A percentile compares a stretch with the other conserved stretches of the same genome.
Conservation (phyloP, 2,329 filamentous ascomycete species). For the Fusarium secorum region DNA sequence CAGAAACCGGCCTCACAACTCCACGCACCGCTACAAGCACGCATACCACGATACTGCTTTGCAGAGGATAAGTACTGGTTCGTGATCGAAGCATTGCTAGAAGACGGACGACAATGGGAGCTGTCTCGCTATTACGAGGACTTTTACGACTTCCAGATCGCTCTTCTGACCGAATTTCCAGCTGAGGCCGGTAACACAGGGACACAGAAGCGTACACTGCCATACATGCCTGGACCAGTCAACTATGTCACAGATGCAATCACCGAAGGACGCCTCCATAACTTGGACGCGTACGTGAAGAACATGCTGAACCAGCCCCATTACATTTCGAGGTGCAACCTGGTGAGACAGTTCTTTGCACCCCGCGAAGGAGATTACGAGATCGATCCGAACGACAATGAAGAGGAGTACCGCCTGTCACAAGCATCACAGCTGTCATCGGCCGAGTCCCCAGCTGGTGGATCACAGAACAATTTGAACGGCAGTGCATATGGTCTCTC, state of each 20-base stretch:
- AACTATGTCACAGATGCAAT: slow-evolving; percentile 98
- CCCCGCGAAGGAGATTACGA: slow-evolving; percentile 93
- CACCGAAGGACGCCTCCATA: slow-evolving; percentile 89
- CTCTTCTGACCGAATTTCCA: slow-evolving; percentile 89
- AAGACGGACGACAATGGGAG: slow-evolving; percentile 92
- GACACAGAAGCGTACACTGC: slow-evolving; percentile 79
- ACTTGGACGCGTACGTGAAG: slow-evolving; percentile 94
- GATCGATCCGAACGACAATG: slow-evolving; percentile 77
- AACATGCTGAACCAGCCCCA: slow-evolving; percentile 83
- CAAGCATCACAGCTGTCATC: slow-evolving; percentile 73
- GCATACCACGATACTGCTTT: slow-evolving; percentile 92
- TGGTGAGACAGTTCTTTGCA: slow-evolving; percentile 91
- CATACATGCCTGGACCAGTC: slow-evolving; percentile 98
- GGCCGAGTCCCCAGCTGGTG: slow-evolving; percentile 65
- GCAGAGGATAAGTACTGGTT: slow-evolving; percentile 99
- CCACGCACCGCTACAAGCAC: slow-evolving; percentile 80
- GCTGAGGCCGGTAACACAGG: slow-evolving; percentile 89
- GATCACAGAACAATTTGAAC: slow-evolving; percentile 70
- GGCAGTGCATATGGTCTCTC: slow-evolving; percentile 63
- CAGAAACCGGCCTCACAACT: slow-evolving; percentile 61
- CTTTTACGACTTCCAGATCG: slow-evolving; percentile 99
- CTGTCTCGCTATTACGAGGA: slow-evolving; percentile 95
- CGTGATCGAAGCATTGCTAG: slow-evolving; percentile 88
- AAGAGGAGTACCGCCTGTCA: slow-evolving; percentile 81
- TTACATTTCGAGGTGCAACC: slow-evolving; percentile 82